Base-by-base conservation (phyloP, 106 monocot species). In the Apostasia shenzhenica region DNA sequence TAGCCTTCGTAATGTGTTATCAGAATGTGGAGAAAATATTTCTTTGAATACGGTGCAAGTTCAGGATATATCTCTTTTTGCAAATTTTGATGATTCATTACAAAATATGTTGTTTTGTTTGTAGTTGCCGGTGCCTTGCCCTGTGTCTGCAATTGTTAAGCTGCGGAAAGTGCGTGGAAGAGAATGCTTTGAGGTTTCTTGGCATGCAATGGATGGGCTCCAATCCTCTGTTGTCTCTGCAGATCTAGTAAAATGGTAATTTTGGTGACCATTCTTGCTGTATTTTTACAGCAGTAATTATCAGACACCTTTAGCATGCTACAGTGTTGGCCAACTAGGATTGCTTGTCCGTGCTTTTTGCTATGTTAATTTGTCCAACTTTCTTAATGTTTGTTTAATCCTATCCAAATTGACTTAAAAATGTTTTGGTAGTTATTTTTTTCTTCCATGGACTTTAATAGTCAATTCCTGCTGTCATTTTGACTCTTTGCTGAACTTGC, bases 121-220 rank as follows among this genome's bases (percentile, higher is more conserved):
- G 49, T 75, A 94, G 94, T 80, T 94, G 66, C 84, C 90, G 53
- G 82, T 90, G 55, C 54, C 74, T 37, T 94, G 90, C 63, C 90
- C 94, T 67, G 78, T 90, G 8, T 76, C 76, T 68, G 60, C 87
- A 54, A 85, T 94, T 70, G 41, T 87, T 49, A 94, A 87, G 77
- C 73, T 73, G 74, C 84, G 94, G 67, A 90, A 85, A 76, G 69
- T 87, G 59, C 84, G 83, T 1, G 82, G 87, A 70, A 61, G 61
- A 76, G 84, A 82, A 53, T 84, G 56, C 67, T 94, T 83, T 77
- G 90, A 94, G 66, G 94, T 94, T 62, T 82, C 82, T 42, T 94
- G 94, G 94, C 77, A 73, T 67, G 75, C 63, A 52, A 70, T 85
- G 10, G 87, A 82, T 66, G 82, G 90, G 43, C 70, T 82, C 1